These are phyloP conservation scores for Domatiomyces globalis DNA, from an alignment of 2,329 filamentous ascomycete genomes.

Conservation along the genomic window DNA sequence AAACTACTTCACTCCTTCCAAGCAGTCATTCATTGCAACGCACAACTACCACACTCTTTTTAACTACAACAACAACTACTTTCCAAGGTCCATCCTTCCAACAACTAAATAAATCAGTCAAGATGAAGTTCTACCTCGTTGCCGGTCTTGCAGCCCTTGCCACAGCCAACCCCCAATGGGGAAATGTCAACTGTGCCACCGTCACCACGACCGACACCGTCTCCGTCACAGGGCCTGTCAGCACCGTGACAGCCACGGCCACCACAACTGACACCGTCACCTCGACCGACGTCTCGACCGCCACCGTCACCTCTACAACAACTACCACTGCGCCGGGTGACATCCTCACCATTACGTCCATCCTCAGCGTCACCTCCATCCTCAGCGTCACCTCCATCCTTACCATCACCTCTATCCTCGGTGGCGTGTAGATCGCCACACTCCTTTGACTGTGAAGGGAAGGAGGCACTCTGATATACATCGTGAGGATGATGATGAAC, in stretches of 20 bases:
- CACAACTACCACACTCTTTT: no score
- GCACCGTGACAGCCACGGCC: not conserved
- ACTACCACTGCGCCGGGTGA: not conserved
- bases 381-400: not conserved
- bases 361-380: not conserved
- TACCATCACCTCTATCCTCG: not conserved
- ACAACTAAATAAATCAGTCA: not conserved
- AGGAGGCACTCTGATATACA: no score
- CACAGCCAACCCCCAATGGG: not conserved
- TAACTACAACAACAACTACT: no score
- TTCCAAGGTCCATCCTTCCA: no score
- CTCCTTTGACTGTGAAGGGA: no score
- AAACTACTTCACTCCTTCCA: no score
- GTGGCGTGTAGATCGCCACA: no score
- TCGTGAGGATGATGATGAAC: no score
- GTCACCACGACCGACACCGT: not conserved
- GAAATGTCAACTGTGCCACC: not conserved
- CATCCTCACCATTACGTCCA: not conserved
- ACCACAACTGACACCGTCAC: not conserved
- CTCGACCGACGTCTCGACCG: not conserved
- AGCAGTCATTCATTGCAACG: no score
- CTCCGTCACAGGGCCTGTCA: no score
- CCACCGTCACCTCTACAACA: not conserved
- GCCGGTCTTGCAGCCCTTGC: not conserved
- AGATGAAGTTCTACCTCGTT: not conserved